These are phyloP conservation scores for Trichoderma breve DNA, from an alignment of 2,329 filamentous ascomycete species.

Conservation along the genomic window DNA sequence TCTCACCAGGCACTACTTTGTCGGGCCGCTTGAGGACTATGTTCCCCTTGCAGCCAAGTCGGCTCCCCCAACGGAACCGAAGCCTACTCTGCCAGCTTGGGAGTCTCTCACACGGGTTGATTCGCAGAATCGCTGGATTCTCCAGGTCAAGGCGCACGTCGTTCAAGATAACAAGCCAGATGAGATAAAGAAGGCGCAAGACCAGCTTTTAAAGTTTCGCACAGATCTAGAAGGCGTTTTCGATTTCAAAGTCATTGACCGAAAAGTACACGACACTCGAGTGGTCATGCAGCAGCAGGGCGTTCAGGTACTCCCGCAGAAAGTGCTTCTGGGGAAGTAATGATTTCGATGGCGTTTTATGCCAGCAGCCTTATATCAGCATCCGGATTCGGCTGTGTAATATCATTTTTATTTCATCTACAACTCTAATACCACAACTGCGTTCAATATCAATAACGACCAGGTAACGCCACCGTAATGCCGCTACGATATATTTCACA, in stretches of 20 bases:
- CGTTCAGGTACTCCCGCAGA: slow-evolving; percentile 40
- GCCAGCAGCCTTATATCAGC: neutral
- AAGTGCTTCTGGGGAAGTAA: slow-evolving; percentile 36
- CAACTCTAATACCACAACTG: neutral
- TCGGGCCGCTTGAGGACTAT: slow-evolving; percentile 34
- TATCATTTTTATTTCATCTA: neutral
- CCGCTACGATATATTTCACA: neutral
- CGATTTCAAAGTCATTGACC: slow-evolving; percentile 51
- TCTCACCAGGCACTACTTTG: slow-evolving; percentile 48
- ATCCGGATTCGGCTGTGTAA: neutral
- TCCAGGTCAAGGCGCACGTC: slow-evolving; percentile 54
- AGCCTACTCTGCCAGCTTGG: slow-evolving; percentile 44
- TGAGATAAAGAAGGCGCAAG: slow-evolving; percentile 54
- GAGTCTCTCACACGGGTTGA: slow-evolving; percentile 49
- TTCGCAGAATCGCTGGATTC: slow-evolving; percentile 51
- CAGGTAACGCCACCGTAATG: neutral
- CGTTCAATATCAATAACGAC: neutral
- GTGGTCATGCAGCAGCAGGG: slow-evolving; percentile 39
- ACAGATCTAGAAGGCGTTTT: slow-evolving; percentile 52
- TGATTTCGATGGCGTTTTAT: slow-evolving; percentile 17
- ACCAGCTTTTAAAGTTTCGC: slow-evolving; percentile 47
- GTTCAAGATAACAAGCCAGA: slow-evolving; percentile 57
- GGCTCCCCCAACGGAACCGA: slow-evolving; percentile 22
- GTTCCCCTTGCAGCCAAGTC: slow-evolving; percentile 32
- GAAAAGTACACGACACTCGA: slow-evolving; percentile 53